phyloP scores from a whole-genome alignment of 2,329 filamentous ascomycete species.

The Neonectria neomacrospora region DNA sequence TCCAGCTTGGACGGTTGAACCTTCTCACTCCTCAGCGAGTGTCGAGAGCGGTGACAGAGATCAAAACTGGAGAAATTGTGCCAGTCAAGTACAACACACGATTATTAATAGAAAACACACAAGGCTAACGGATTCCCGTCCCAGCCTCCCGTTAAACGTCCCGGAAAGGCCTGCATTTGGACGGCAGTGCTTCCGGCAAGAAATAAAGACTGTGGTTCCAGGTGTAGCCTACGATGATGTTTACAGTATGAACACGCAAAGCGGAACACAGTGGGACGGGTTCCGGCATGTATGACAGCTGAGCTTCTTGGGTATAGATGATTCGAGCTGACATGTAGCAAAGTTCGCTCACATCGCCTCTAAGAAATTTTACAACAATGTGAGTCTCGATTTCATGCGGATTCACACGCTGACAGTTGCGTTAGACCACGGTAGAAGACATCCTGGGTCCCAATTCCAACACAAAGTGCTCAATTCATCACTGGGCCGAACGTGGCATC shows the following conservation, averaged over 20 bases:
- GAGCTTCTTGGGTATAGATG: fast-evolving
- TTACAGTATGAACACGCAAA: conserved; percentile 8
- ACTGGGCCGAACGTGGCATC: conserved; percentile 49
- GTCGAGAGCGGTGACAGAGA: background rate
- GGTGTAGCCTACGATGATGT: background rate
- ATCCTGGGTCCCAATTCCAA: background rate
- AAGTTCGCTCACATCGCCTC: conserved; percentile 5
- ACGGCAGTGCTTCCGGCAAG: background rate
- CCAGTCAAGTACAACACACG: background rate
- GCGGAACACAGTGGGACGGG: conserved; percentile 9
- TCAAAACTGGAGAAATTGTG: background rate
- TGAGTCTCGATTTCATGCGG: background rate
- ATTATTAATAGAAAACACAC: no score
- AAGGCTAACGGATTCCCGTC: background rate
- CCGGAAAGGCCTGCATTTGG: conserved; percentile 1
- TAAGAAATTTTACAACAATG: background rate
- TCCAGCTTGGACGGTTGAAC: conserved; percentile 4
- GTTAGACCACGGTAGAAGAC: background rate
- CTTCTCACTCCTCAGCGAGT: conserved; percentile 5
- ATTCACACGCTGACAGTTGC: background rate
- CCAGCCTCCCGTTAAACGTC: background rate
- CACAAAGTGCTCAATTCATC: conserved; percentile 1
- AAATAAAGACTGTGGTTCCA: background rate
- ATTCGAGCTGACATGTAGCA: background rate
- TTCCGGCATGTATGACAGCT: background rate